Percentiles rank a stretch among this genome's conserved stretches.
Conservation (phyloP, 495 filamentous ascomycete genomes). For the Aspergillus ellipticus region DNA sequence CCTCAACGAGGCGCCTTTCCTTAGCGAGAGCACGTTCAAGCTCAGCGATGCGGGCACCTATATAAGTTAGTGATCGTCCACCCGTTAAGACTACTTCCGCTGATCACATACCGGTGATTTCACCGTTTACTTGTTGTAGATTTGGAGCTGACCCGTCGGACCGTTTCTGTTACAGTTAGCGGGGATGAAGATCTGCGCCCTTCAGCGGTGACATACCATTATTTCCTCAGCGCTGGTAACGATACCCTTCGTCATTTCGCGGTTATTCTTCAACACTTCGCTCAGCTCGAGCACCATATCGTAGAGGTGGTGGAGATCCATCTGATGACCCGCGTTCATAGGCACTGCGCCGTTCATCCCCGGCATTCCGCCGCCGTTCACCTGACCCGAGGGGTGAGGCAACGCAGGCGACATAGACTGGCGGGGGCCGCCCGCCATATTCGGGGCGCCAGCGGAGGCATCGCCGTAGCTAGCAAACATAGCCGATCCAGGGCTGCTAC, state of each 20-base stretch:
- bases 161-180: conserved; percentile 35
- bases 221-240: conserved; percentile 64
- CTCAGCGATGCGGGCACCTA: conserved; percentile 47
- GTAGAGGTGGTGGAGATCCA: conserved; percentile 82
- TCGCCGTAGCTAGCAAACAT: conserved; percentile 36
- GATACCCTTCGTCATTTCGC: conserved; percentile 69
- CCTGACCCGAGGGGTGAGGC: conserved; percentile 35
- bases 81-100: neutral
- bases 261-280: conserved; percentile 70
- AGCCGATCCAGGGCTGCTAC: conserved; percentile 26
- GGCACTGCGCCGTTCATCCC: conserved; percentile 55
- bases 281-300: conserved; percentile 78
- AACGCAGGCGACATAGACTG: conserved; percentile 35
- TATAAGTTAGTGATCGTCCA: neutral
- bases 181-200: neutral
- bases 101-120: conserved; percentile 37
- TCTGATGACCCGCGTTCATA: conserved; percentile 77
- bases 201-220: conserved; percentile 38
- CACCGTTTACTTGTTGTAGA: conserved; percentile 47
- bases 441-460: conserved; percentile 26
- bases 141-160: conserved; percentile 43
- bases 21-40: conserved; percentile 50
- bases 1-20: conserved; percentile 43
- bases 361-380: conserved; percentile 58
- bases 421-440: conserved; percentile 35